phyloP scores from a whole-genome alignment of 805 yeast genomes.

The Ogataea nakhonphanomensis region DNA sequence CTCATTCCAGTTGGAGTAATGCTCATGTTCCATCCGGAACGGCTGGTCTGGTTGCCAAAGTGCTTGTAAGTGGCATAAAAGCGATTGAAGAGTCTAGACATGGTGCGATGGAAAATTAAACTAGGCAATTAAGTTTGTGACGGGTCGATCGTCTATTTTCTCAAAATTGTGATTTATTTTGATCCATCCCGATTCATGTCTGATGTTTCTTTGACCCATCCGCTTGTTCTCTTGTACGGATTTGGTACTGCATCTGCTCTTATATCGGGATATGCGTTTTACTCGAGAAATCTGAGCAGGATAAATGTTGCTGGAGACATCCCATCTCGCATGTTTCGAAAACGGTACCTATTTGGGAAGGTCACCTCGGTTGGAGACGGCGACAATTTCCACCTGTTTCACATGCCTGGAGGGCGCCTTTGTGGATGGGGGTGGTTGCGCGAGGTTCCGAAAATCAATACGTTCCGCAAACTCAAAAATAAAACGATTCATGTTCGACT shows the following conservation, averaged over 20 bases:
- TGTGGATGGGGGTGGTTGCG: constrained; percentile 96
- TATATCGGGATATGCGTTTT: constrained; percentile 42
- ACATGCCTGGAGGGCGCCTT: constrained; percentile 85
- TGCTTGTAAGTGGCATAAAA: constrained; percentile 23
- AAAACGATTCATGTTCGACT: constrained; percentile 78
- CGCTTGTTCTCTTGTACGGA: constrained; percentile 30
- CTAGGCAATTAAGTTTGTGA: background rate
- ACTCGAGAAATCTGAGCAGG: constrained; percentile 45
- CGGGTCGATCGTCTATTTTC: constrained; percentile 1
- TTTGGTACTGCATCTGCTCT: constrained; percentile 31
- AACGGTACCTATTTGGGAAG: constrained; percentile 54
- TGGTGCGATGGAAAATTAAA: background rate
- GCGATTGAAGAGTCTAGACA: constrained; percentile 6
- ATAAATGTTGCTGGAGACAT: constrained; percentile 47
- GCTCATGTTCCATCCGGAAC: constrained; percentile 9
- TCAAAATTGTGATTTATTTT: background rate
- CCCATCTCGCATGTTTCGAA: constrained; percentile 44
- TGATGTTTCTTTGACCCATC: constrained; percentile 25
- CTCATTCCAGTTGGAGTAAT: constrained; percentile 16
- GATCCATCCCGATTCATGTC: constrained; percentile 3
- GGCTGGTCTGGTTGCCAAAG: constrained; percentile 20
- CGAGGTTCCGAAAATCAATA: constrained; percentile 52
- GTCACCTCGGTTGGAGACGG: constrained; percentile 95
- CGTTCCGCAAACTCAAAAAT: constrained; percentile 44
- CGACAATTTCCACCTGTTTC: constrained; percentile 89